Evolutionary conservation across 805 yeast genomes (phyloP), one percentile per base, ranked within the genome.

Genomic region (Saturnispora halmiae): DNA sequence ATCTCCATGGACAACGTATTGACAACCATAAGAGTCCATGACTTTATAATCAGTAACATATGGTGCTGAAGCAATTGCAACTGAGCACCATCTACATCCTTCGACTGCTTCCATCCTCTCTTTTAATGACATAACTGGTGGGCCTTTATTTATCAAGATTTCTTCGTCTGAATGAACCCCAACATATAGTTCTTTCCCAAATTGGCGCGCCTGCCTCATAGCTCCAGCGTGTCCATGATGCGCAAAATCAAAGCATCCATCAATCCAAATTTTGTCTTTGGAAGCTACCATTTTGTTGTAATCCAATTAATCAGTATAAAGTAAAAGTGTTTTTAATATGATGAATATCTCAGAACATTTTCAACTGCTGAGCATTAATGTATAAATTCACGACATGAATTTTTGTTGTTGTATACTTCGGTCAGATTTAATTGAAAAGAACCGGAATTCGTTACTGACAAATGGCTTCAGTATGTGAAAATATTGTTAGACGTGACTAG

Each of bases 181-280:
- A 10, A 85, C 95, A 42, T 65, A 75, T 32, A 87, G 70, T 47
- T 76, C 85, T 21, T 67, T 65, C 8, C 95, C 95, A 14, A 82
- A 70, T 51, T 79, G 84, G 30, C 94, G 72, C 1, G 98, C 96
- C 59, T 92, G 98, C 42, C 84, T 63, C 74, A 92, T 78, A 16
- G 97, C 98, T 24, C 96, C 96, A 3, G 96, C 94, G 54, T 92
- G 98, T 60, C 94, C 97, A 55, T 92, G 97, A 59, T 92, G 98
- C 31, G 95, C 85, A 64, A 92, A 92, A 60, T 92, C 98, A 63
- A 92, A 92, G 58, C 98, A 92, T 0, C 98, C 98, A 59, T 92
- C 98, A 22, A 92, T 77, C 98, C 98, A 92, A 45, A 90, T 81
- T 10, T 36, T 28, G 30, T 41, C 33, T 11, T 26, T 31, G 4